Conservation (phyloP, 345 rosid genomes). For the Eucalyptus caleyi region DNA sequence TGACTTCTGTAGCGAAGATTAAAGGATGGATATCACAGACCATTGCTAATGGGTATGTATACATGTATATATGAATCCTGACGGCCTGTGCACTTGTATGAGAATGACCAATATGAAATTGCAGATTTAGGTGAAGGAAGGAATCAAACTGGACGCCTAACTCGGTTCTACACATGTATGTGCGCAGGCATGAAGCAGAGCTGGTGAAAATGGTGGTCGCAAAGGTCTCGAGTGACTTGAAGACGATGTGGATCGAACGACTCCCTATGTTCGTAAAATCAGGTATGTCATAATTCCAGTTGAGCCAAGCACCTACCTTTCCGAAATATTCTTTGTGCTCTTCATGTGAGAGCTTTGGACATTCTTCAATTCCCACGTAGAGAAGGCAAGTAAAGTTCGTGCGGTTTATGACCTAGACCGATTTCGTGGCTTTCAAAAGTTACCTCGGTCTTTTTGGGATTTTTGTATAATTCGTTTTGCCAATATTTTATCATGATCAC, state of each 20-base stretch:
- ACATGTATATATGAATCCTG: neutral
- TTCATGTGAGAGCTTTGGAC: neutral
- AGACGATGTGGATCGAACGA: neutral
- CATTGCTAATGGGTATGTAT: neutral
- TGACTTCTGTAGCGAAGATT: neutral
- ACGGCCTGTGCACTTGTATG: neutral
- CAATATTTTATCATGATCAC: neutral
- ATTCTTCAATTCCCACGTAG: neutral
- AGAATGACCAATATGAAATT: neutral
- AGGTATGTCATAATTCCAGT: neutral
- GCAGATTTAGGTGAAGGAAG: neutral
- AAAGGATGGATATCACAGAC: neutral
- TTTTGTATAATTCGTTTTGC: neutral
- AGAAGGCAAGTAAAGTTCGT: neutral
- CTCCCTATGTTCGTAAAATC: neutral
- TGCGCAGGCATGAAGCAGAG: neutral
- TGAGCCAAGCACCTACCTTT: neutral
- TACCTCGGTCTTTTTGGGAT: neutral
- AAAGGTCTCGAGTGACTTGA: neutral
- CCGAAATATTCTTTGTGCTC: neutral
- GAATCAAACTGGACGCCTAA: neutral
- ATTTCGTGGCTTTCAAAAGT: neutral
- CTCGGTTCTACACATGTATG: neutral
- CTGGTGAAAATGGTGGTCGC: neutral
- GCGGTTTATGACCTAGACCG: neutral